Conservation (phyloP, 352 stramenopile genomes). For the Phytophthora melonis region DNA sequence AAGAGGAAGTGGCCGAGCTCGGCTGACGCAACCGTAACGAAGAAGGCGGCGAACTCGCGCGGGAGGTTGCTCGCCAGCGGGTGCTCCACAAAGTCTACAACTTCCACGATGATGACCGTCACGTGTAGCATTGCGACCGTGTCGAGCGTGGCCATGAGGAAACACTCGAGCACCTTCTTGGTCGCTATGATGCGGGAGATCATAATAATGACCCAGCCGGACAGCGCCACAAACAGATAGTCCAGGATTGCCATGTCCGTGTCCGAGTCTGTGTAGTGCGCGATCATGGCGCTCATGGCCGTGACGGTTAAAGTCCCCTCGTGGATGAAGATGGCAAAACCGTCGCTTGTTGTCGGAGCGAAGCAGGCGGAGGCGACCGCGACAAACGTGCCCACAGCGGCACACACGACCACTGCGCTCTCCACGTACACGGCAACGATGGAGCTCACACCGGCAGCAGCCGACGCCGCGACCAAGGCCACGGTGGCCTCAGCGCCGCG, state of each 20-base stretch:
- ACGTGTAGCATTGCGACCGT: constrained; percentile 64
- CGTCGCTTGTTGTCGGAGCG: constrained; percentile 46
- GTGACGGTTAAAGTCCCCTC: constrained; percentile 62
- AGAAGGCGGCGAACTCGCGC: constrained; percentile 59
- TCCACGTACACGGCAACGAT: constrained; percentile 35
- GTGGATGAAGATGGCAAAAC: constrained; percentile 58
- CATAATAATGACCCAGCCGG: constrained; percentile 57
- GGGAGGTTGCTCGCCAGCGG: constrained; percentile 42
- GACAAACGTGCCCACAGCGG: constrained; percentile 35
- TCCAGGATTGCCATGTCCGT: constrained; percentile 61
- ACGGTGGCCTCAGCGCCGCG: constrained; percentile 11
- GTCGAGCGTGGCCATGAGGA: constrained; percentile 63
- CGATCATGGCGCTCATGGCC: constrained; percentile 69
- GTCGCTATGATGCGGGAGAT: constrained; percentile 67
- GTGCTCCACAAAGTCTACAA: constrained; percentile 63
- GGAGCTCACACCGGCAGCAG: constrained; percentile 16
- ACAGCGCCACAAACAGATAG: constrained; percentile 66
- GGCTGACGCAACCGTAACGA: constrained; percentile 49
- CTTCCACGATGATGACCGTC: constrained; percentile 72
- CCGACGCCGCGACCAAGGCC: constrained; percentile 25
- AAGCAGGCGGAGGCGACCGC: constrained; percentile 55
- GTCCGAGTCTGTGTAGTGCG: constrained; percentile 49
- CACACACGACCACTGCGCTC: constrained; percentile 40
- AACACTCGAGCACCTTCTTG: constrained; percentile 63
- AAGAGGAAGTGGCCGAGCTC: constrained; percentile 49